phyloP scores from a whole-genome alignment of 495 filamentous ascomycete genomes.

The Hypoxylon crocopeplum region DNA sequence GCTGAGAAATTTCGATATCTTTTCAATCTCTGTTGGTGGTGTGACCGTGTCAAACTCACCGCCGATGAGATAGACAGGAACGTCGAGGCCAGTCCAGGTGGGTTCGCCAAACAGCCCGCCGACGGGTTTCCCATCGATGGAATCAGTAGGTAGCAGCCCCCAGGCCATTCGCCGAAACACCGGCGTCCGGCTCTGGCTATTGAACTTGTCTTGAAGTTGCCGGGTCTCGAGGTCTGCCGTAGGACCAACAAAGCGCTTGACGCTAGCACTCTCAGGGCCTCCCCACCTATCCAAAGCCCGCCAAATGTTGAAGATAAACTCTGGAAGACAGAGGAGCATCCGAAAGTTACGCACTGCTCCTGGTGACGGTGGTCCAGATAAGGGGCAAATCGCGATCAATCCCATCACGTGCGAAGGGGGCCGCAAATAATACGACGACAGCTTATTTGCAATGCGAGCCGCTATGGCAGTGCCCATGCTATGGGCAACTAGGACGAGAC shows the following conservation, averaged over 20 bases:
- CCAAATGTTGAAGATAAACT: conserved; percentile 76
- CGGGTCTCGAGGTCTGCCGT: conserved; percentile 77
- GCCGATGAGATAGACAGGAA: conserved; percentile 79
- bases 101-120: conserved; percentile 73
- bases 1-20: conserved; percentile 54
- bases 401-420: conserved; percentile 73
- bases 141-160: conserved; percentile 65
- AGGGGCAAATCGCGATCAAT: conserved; percentile 80
- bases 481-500: conserved; percentile 83
- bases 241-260: conserved; percentile 77
- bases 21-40: conserved; percentile 70
- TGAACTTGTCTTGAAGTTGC: conserved; percentile 81
- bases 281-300: conserved; percentile 82
- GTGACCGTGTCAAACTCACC: conserved; percentile 80
- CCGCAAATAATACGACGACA: conserved; percentile 48
- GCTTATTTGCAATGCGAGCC: conserved; percentile 72
- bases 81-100: conserved; percentile 73
- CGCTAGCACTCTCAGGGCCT: conserved; percentile 77
- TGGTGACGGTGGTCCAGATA: conserved; percentile 65
- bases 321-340: conserved; percentile 69
- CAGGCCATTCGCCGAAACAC: conserved; percentile 87
- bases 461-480: conserved; percentile 86
- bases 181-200: conserved; percentile 78
- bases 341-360: conserved; percentile 58
- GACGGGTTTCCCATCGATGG: conserved; percentile 53